Evolutionary conservation across 139 green algal species (phyloP), one percentile per base, ranked within the genome.

Genomic region (Axilococcus clingmanii): DNA sequence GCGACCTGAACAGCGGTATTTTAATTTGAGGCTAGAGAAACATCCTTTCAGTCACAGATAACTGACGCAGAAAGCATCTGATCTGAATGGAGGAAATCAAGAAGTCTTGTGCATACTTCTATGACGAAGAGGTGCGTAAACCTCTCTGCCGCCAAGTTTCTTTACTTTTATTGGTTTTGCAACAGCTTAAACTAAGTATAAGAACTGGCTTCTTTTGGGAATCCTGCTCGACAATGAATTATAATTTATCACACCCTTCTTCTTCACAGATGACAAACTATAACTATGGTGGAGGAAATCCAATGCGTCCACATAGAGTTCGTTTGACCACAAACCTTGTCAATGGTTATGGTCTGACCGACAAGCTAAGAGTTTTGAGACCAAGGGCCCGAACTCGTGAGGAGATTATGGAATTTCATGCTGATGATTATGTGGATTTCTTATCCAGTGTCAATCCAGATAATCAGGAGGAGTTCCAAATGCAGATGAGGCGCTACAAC

Each of bases 341-440:
- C 25, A 59, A 87, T 29, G 81, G 85, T 56, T 99, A 99, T 63
- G 78, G 77, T 14, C 57, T 99, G 25, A 68, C 77, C 25, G 74
- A 79, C 19, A 63, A 88, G 47, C 78, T 98, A 71, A 68, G 78
- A 34, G 70, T 98, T 9, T 67, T 87, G 50, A 57, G 84, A 5
- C 88, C 84, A 2, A 51, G 57, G 4, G 34, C 76, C 0, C 58
- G 66, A 27, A 71, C 53, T 7, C 74, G 79, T 30, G 75, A 88
- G 27, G 71, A 93, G 43, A 63, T 95, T 14, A 85, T 82, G 16
- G 42, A 75, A 42, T 99, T 98, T 48, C 92, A 99, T 62, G 78
- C 88, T 4, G 92, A 98, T 37, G 87, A 99, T 23, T 99, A 98
- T 69, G 80, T 99, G 25, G 75, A 89, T 53, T 99, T 99, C 61